Evolutionary conservation across 2,329 filamentous ascomycete genomes (phyloP), one percentile per base, ranked within the genome.

Genomic region (Cladobotryum protrusum): DNA sequence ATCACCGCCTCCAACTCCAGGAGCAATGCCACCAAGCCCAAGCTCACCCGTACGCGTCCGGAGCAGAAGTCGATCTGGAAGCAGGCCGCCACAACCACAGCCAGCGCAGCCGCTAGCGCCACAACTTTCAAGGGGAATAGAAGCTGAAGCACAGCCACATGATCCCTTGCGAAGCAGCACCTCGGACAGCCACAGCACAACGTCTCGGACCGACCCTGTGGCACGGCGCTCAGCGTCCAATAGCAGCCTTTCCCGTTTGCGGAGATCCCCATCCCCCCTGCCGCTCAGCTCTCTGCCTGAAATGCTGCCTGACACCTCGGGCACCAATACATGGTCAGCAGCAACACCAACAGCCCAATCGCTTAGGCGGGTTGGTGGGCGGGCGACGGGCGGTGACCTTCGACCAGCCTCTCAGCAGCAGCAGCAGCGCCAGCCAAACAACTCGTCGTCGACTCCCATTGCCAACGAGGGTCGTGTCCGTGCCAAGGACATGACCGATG

Each of bases 401-500:
- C 59, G 67, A 55, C 54, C 67, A 29, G 24, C 24, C 24, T 29
- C 24, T 29, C 49, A 41, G 37, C 37, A 41, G 37, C 37, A 40
- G 37, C n/a, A 19, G 15, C 60, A 69, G 48, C 65, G 66, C 58
- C 65, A 66, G 61, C 66, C 66, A 65, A 66, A 63, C 62, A 66
- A 57, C 57, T 47, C 54, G 51, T 50, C 50, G 46, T 54, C 64
- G 58, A 86, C 85, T 66, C 87, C 89, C 62, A 78, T 89, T 71
- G 87, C 85, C 70, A 90, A 92, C 74, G 89, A 90, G 78, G 87
- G 88, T 74, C 90, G 89, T 73, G 84, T 82, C 72, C 87, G 88
- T 68, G 74, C 85, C 66, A 86, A 83, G 75, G 86, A 85, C 72
- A 96, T 96, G 89, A 79, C 88, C 68, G 89, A 96, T 77, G 85